Percentiles rank a stretch among this genome's conserved stretches.
Evolutionary conservation across 139 green algal genomes (phyloP).

Genomic region (Chlamydomonas asymmetrica): DNA sequence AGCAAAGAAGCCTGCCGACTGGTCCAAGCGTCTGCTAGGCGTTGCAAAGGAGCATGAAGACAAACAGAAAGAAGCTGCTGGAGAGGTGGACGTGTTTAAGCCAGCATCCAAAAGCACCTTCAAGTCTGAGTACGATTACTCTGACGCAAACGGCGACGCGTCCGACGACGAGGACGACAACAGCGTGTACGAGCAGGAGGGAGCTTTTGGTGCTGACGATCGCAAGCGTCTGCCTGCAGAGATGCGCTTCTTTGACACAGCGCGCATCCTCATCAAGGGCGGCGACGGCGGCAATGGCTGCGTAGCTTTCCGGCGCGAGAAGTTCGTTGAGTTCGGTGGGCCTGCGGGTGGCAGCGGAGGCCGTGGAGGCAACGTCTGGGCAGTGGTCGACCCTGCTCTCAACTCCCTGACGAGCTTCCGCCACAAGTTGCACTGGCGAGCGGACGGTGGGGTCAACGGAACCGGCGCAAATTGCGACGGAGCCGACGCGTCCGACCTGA

Average conservation of each 20-base stretch:
- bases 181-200: not conserved
- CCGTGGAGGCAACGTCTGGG: slow-evolving; percentile 81
- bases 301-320: slow-evolving; percentile 95
- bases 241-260: slow-evolving; percentile 94
- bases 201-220: not conserved
- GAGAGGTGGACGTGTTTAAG: not conserved
- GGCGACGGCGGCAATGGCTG: slow-evolving; percentile 93
- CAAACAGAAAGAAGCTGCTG: not conserved
- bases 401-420: slow-evolving; percentile 83
- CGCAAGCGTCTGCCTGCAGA: slow-evolving; percentile 69
- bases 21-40: slow-evolving; percentile 27
- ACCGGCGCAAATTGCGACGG: slow-evolving; percentile 60
- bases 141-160: not conserved
- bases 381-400: slow-evolving; percentile 67
- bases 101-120: not conserved
- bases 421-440: slow-evolving; percentile 59
- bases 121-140: not conserved
- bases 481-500: slow-evolving; percentile 69
- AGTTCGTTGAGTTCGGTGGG: slow-evolving; percentile 91
- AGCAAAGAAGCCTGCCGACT: too few relatives aligned
- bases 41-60: slow-evolving; percentile 13
- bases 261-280: slow-evolving; percentile 85
- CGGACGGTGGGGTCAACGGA: slow-evolving; percentile 37
- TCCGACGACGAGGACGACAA: slow-evolving; percentile 10
- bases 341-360: slow-evolving; percentile 93